These are phyloP conservation scores for Backusella tuberculispora DNA, from an alignment of 192 early-diverging fungal species.

Conservation along the genomic window DNA sequence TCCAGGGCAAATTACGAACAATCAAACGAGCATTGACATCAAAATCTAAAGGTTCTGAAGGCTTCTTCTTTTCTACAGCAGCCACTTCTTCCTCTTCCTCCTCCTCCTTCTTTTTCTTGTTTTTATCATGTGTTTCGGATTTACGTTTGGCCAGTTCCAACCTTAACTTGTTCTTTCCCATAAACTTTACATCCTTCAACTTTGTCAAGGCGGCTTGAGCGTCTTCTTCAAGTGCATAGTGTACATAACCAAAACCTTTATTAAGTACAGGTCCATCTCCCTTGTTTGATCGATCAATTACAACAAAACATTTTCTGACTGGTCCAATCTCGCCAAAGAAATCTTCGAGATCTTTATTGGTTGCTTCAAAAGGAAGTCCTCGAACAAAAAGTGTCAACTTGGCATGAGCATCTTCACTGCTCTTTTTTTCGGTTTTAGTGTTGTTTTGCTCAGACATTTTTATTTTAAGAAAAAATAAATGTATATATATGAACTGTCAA, in stretches of 20 bases:
- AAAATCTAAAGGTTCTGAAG: background rate
- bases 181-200: slow-evolving; percentile 77
- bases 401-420: slow-evolving; percentile 16
- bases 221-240: slow-evolving; percentile 81
- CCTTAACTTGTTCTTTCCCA: slow-evolving; percentile 63
- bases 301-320: slow-evolving; percentile 88
- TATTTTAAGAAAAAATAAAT: background rate
- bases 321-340: slow-evolving; percentile 93
- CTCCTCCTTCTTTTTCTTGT: background rate
- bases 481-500: background rate
- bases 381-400: slow-evolving; percentile 88
- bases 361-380: slow-evolving; percentile 82
- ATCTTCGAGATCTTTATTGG: slow-evolving; percentile 77
- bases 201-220: slow-evolving; percentile 78
- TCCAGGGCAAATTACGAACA: slow-evolving; percentile 87
- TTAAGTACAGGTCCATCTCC: slow-evolving; percentile 46
- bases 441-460: slow-evolving; percentile 16
- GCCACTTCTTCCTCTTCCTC: background rate
- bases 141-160: slow-evolving; percentile 80
- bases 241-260: slow-evolving; percentile 92
- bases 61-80: background rate
- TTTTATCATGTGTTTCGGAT: slow-evolving; percentile 15
- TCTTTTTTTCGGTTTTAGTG: background rate
- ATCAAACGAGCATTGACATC: slow-evolving; percentile 67
- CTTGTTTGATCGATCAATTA: slow-evolving; percentile 58